phyloP scores from a whole-genome alignment of 495 filamentous ascomycete genomes.

The Chaetomium fimeti region DNA sequence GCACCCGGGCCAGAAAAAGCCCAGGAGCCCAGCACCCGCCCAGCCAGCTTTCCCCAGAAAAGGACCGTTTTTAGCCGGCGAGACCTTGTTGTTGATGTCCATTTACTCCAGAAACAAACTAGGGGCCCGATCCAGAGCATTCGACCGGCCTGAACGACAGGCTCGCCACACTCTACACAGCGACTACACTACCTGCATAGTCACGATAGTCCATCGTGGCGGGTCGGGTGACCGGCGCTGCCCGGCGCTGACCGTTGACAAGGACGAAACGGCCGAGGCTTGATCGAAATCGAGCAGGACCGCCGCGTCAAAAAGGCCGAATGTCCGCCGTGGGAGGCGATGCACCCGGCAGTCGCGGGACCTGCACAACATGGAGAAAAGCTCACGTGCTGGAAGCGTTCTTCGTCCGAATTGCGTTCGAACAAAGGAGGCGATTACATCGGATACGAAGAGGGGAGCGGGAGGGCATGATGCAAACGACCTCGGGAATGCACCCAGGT shows the following conservation, averaged over 20 bases:
- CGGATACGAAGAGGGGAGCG: neutral
- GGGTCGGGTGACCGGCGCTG: slow-evolving; percentile 14
- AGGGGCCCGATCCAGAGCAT: neutral
- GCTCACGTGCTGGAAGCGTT: neutral
- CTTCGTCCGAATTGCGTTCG: no score
- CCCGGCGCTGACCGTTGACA: neutral
- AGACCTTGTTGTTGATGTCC: slow-evolving; percentile 9
- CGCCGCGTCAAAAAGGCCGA: slow-evolving; percentile 19
- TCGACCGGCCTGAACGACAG: neutral
- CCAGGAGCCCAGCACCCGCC: neutral
- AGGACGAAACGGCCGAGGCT: neutral
- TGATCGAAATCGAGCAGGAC: slow-evolving; percentile 7
- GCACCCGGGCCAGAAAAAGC: neutral
- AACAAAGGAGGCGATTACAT: no score
- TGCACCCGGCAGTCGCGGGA: neutral
- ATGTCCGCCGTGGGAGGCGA: neutral
- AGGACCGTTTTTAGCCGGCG: slow-evolving; percentile 36
- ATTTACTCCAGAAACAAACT: neutral
- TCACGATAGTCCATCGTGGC: neutral
- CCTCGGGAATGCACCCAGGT: neutral
- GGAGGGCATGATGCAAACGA: slow-evolving; percentile 2
- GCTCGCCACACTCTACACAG: neutral
- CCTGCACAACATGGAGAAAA: neutral
- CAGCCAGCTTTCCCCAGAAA: slow-evolving; percentile 25
- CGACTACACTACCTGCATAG: no score